Evolutionary conservation across 169 alveolate genomes (phyloP).

Genomic region (Toxoplasma gondii): DNA sequence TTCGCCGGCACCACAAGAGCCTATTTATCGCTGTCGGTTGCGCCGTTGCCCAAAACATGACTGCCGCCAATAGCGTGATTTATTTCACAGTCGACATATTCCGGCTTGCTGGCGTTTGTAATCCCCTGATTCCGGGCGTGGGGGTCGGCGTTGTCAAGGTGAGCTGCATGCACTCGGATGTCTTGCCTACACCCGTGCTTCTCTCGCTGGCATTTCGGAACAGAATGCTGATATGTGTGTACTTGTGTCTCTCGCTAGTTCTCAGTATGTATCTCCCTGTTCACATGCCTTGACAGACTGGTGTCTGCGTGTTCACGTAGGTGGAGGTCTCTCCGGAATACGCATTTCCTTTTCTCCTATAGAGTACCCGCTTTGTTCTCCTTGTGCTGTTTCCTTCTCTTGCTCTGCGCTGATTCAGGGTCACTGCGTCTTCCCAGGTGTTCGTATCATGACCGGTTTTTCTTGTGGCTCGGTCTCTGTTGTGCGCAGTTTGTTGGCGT

Average conservation of each 20-base stretch:
- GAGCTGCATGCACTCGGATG: background rate
- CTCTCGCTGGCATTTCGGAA: background rate
- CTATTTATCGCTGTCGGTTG: conserved; percentile 60
- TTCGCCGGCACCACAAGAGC: conserved; percentile 11
- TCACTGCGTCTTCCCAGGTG: too few species aligned
- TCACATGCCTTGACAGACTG: too few species aligned
- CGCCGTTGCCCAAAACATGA: conserved; percentile 64
- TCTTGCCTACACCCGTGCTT: background rate
- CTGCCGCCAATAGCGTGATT: conserved; percentile 59
- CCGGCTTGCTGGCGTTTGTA: conserved; percentile 42
- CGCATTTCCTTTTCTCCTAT: too few species aligned
- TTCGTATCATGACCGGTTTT: too few species aligned
- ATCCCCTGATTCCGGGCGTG: conserved; percentile 50
- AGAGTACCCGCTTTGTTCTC: too few species aligned
- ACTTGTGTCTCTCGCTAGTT: too few species aligned
- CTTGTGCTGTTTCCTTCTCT: too few species aligned
- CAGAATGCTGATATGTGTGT: background rate
- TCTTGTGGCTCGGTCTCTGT: background rate
- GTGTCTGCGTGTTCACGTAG: too few species aligned
- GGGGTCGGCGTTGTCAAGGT: conserved; percentile 61
- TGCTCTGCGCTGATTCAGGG: too few species aligned
- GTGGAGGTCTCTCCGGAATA: too few species aligned
- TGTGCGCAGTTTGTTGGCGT: conserved; percentile 53
- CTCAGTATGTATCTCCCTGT: too few species aligned
- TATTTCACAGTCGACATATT: conserved; percentile 50